These are phyloP conservation scores for Candida manassasensis DNA, from an alignment of 805 yeast genomes.

Conservation along the genomic window DNA sequence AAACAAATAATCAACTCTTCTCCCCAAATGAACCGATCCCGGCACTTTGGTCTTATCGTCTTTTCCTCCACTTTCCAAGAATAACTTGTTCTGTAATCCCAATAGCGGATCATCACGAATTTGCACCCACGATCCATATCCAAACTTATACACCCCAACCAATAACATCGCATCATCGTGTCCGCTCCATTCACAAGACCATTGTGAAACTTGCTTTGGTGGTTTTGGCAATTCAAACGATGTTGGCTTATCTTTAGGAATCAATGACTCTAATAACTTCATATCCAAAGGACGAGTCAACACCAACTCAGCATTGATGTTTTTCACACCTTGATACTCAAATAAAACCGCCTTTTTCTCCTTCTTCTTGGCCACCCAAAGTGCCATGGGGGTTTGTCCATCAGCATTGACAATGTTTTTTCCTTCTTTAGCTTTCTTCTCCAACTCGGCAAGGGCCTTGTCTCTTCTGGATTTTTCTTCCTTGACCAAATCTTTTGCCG, in stretches of 20 bases:
- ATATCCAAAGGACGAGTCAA: slow-evolving; percentile 82
- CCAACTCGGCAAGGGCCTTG: slow-evolving; percentile 52
- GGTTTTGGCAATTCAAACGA: slow-evolving; percentile 54
- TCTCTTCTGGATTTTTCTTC: slow-evolving; percentile 63
- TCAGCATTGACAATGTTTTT: slow-evolving; percentile 32
- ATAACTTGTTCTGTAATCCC: slow-evolving; percentile 80
- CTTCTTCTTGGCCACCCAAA: slow-evolving; percentile 61
- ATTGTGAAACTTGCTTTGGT: slow-evolving; percentile 81
- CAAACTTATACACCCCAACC: slow-evolving; percentile 86
- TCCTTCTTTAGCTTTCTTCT: slow-evolving; percentile 51
- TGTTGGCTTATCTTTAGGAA: slow-evolving; percentile 52
- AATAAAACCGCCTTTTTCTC: slow-evolving; percentile 89
- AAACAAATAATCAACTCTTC: slow-evolving; percentile 86
- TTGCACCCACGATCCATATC: slow-evolving; percentile 92
- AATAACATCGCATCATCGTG: slow-evolving; percentile 83
- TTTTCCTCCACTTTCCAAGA: slow-evolving; percentile 41
- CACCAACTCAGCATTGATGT: slow-evolving; percentile 85
- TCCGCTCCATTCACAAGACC: slow-evolving; percentile 85
- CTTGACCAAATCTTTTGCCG: slow-evolving; percentile 56
- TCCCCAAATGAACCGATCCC: slow-evolving; percentile 84
- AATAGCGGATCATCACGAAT: slow-evolving; percentile 94
- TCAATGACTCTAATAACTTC: slow-evolving; percentile 52
- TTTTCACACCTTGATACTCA: slow-evolving; percentile 82
- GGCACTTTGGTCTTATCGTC: slow-evolving; percentile 59
- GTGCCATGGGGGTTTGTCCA: slow-evolving; percentile 45